Percentiles rank a stretch among this genome's conserved stretches.
Evolutionary conservation across 1,284 basidiomycete species (phyloP).

Genomic region (Pholiota adiposa): DNA sequence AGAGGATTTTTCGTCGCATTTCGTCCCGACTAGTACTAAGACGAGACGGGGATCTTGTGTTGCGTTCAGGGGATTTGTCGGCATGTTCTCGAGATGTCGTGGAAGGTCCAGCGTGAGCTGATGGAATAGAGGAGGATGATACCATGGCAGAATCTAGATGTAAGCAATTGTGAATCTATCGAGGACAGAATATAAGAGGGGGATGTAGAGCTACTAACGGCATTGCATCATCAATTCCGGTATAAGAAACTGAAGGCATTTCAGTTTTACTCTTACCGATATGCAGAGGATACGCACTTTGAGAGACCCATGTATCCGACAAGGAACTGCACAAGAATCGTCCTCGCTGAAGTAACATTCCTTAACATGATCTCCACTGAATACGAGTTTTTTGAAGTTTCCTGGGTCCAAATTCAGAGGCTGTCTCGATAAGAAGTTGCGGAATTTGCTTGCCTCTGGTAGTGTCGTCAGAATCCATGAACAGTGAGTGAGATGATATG

Average conservation of each 20-base stretch:
- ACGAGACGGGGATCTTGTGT: constrained; percentile 20
- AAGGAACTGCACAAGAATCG: constrained; percentile 19
- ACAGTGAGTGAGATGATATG: neutral
- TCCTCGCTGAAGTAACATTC: constrained; percentile 14
- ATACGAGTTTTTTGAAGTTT: constrained; percentile 16
- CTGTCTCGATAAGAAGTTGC: neutral
- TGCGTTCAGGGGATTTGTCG: constrained; percentile 27
- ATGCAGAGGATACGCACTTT: constrained; percentile 15
- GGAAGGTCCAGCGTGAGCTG: constrained; percentile 28
- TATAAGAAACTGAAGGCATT: constrained; percentile 13
- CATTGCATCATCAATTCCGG: constrained; percentile 23
- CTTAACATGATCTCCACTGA: constrained; percentile 18
- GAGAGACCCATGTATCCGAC: constrained; percentile 23
- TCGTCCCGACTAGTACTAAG: constrained; percentile 32
- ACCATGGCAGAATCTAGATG: constrained; percentile 28
- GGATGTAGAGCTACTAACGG: constrained; percentile 20
- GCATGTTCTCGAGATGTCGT: constrained; percentile 30
- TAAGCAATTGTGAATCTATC: neutral
- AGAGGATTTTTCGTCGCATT: constrained; percentile 24
- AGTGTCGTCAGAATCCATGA: neutral
- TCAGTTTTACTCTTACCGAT: neutral
- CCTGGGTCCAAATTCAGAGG: constrained; percentile 5
- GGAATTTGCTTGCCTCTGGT: constrained; percentile 15
- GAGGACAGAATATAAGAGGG: neutral
- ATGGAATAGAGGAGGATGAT: constrained; percentile 34